A percentile compares a stretch with the other conserved stretches of the same genome.
phyloP scores from a whole-genome alignment of 176 grass and related monocot species.

The Oropetium thomaeum region DNA sequence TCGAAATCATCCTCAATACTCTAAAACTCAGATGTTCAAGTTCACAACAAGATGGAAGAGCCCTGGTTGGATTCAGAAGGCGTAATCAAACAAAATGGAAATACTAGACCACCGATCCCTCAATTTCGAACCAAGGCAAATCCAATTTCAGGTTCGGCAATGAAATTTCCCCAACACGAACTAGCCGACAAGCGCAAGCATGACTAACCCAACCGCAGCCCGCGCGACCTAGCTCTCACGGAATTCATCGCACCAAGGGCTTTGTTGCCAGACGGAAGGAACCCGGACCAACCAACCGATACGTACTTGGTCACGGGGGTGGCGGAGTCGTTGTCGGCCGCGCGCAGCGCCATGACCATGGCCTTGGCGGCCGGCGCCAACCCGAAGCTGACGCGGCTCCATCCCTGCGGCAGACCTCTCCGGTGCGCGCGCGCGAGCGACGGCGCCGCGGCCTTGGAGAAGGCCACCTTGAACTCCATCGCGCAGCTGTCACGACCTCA shows the following conservation, averaged over 20 bases:
- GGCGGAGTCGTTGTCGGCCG: conserved; percentile 32
- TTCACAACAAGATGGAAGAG: neutral
- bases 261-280: neutral
- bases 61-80: neutral
- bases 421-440: neutral
- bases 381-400: conserved; percentile 23
- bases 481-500: neutral
- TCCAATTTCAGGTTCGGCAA: neutral
- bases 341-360: conserved; percentile 7
- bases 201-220: neutral
- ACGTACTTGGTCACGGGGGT: conserved; percentile 42
- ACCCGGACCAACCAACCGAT: neutral
- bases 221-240: neutral
- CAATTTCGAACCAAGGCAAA: neutral
- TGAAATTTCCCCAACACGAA: neutral
- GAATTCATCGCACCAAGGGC: neutral
- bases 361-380: neutral
- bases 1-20: neutral
- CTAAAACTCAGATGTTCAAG: neutral
- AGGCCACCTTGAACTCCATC: conserved; percentile 34
- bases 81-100: neutral
- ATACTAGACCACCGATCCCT: neutral
- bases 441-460: neutral
- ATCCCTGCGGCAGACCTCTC: neutral
- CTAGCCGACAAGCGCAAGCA: neutral